These are phyloP conservation scores for Gossypium trilobum DNA, from an alignment of 441 rosid genomes.

Conservation along the genomic window DNA sequence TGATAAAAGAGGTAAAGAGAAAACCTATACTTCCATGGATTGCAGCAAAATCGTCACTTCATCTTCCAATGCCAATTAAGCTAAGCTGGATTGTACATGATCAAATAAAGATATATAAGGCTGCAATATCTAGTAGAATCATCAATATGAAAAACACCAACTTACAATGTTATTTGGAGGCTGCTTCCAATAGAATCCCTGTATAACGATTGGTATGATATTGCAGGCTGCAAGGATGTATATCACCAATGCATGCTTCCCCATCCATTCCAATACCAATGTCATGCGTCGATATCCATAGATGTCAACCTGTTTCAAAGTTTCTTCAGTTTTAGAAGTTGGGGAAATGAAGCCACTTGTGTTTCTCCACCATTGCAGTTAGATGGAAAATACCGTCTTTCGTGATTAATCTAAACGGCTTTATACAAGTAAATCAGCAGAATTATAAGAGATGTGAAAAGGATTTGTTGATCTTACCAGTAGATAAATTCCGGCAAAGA, in stretches of 20 bases:
- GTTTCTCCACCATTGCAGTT: neutral
- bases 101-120: neutral
- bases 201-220: constrained; percentile 48
- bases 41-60: constrained; percentile 12
- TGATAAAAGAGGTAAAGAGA: neutral
- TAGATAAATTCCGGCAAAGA: constrained; percentile 53
- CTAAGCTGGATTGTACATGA: constrained; percentile 30
- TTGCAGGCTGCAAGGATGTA: constrained; percentile 58
- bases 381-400: neutral
- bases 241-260: constrained; percentile 58
- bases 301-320: constrained; percentile 51
- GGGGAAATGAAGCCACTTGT: neutral
- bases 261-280: constrained; percentile 61
- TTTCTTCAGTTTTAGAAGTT: neutral
- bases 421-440: neutral
- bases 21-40: neutral
- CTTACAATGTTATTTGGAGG: constrained; percentile 65
- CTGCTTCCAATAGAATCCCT: constrained; percentile 69
- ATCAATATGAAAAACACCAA: neutral
- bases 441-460: neutral
- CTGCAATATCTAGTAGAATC: neutral
- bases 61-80: constrained; percentile 38
- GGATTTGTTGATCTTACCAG: constrained; percentile 36
- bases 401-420: neutral
- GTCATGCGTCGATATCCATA: constrained; percentile 37